phyloP scores from a whole-genome alignment of 2,329 filamentous ascomycete genomes.

The Stachybotrys elegans region DNA sequence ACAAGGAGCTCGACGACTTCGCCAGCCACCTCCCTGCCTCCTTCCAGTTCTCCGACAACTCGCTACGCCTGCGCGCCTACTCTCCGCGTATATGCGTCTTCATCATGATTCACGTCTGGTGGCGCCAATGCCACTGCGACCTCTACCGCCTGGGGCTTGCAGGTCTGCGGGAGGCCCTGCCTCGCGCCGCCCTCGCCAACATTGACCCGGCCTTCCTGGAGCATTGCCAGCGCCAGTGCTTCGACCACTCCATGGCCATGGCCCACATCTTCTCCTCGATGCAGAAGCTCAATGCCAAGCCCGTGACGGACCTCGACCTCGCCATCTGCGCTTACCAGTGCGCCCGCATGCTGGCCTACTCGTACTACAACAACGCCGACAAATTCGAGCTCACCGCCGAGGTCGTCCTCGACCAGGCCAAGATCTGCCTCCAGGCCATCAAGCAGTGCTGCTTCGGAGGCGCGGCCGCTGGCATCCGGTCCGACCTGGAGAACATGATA shows the following conservation, averaged over 20 bases:
- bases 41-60: slow-evolving; percentile 54
- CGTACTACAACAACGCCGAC: slow-evolving; percentile 37
- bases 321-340: slow-evolving; percentile 53
- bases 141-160: slow-evolving; percentile 48
- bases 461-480: slow-evolving; percentile 40
- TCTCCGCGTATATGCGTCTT: slow-evolving; percentile 53
- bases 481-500: slow-evolving; percentile 48
- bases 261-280: slow-evolving; percentile 49
- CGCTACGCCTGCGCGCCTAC: slow-evolving; percentile 50
- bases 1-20: slow-evolving; percentile 47
- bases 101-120: slow-evolving; percentile 56
- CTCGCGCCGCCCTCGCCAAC: slow-evolving; percentile 35
- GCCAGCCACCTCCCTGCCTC: slow-evolving; percentile 48
- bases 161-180: slow-evolving; percentile 46
- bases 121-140: slow-evolving; percentile 54
- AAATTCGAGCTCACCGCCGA: slow-evolving; percentile 40
- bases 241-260: slow-evolving; percentile 51
- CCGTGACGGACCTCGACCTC: slow-evolving; percentile 50
- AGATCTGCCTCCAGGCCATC: slow-evolving; percentile 46
- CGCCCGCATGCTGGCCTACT: slow-evolving; percentile 46
- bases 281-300: slow-evolving; percentile 45
- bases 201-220: slow-evolving; percentile 44
- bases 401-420: slow-evolving; percentile 42
- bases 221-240: slow-evolving; percentile 45
- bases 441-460: slow-evolving; percentile 46